phyloP scores from a whole-genome alignment of 2,329 filamentous ascomycete genomes.

The Aspergillus texensis region DNA sequence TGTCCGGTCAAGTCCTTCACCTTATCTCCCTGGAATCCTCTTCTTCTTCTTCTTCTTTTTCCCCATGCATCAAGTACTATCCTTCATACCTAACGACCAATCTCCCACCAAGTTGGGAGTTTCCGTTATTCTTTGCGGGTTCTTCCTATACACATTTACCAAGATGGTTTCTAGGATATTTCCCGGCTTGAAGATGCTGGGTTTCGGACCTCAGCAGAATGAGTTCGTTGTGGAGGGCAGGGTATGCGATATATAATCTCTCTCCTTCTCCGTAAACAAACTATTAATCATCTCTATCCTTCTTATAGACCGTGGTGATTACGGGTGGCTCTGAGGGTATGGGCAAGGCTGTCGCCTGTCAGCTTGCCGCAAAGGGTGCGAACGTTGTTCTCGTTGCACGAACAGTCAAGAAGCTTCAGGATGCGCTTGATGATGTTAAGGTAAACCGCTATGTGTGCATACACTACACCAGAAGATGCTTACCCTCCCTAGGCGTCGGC shows the following conservation, averaged over 20 bases:
- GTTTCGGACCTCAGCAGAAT: slow-evolving; percentile 64
- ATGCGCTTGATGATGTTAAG: slow-evolving; percentile 67
- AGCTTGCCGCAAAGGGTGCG: slow-evolving; percentile 81
- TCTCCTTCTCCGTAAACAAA: neutral
- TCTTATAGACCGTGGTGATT: slow-evolving; percentile 74
- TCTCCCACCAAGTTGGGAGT: slow-evolving; percentile 30
- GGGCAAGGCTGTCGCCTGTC: slow-evolving; percentile 73
- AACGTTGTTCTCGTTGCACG: slow-evolving; percentile 85
- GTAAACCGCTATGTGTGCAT: slow-evolving; percentile 41
- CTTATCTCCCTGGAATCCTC: slow-evolving; percentile 9
- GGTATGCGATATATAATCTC: slow-evolving; percentile 53
- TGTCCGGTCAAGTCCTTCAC: slow-evolving; percentile 3
- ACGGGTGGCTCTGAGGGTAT: slow-evolving; percentile 94
- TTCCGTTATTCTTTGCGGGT: slow-evolving; percentile 35
- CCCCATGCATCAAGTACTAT: slow-evolving; percentile 27
- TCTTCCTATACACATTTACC: slow-evolving; percentile 36
- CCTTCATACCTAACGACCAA: slow-evolving; percentile 24
- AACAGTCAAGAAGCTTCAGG: slow-evolving; percentile 72
- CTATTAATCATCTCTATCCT: neutral
- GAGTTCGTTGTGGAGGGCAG: slow-evolving; percentile 83
- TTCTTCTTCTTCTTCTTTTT: slow-evolving; percentile 11
- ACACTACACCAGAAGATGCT: slow-evolving; percentile 15
- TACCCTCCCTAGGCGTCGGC: slow-evolving; percentile 60
- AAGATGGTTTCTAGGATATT: slow-evolving; percentile 15
- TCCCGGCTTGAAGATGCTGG: slow-evolving; percentile 34